These are phyloP conservation scores for Colletotrichum australisinense DNA, from an alignment of 2,329 filamentous ascomycete genomes.

Conservation along the genomic window DNA sequence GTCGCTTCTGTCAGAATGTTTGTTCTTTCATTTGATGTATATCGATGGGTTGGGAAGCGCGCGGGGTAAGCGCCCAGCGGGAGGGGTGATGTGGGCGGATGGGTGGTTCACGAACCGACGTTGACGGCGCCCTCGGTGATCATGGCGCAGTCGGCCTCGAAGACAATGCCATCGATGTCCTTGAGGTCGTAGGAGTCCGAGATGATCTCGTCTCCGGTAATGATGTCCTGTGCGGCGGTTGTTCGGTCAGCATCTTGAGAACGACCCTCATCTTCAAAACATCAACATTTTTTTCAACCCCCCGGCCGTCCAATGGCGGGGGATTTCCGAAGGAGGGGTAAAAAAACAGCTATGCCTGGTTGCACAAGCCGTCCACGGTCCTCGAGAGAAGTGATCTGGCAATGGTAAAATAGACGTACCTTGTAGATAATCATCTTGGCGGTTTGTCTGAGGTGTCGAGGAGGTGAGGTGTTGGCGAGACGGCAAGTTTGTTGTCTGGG, in stretches of 20 bases:
- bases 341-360: slow-evolving; percentile 21
- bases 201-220: slow-evolving; percentile 95
- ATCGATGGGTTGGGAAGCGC: neutral
- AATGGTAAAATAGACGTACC: slow-evolving; percentile 54
- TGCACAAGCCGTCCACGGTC: neutral
- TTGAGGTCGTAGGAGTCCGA: slow-evolving; percentile 93
- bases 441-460: slow-evolving; percentile 46
- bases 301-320: neutral
- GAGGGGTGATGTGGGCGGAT: neutral
- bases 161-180: slow-evolving; percentile 82
- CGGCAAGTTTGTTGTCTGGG: slow-evolving; percentile 33
- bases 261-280: neutral
- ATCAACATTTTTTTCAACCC: neutral
- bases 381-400: neutral
- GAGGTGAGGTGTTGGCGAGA: slow-evolving; percentile 42
- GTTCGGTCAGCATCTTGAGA: slow-evolving; percentile 37
- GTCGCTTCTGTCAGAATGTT: slow-evolving; percentile 14
- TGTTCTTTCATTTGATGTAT: neutral
- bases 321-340: slow-evolving; percentile 25
- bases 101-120: slow-evolving; percentile 69
- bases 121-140: slow-evolving; percentile 81
- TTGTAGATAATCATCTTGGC: slow-evolving; percentile 81
- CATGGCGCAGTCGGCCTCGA: slow-evolving; percentile 93
- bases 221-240: slow-evolving; percentile 75
- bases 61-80: slow-evolving; percentile 13